phyloP scores from a whole-genome alignment of 2,329 filamentous ascomycete genomes.

The Elsinoe necatrix region DNA sequence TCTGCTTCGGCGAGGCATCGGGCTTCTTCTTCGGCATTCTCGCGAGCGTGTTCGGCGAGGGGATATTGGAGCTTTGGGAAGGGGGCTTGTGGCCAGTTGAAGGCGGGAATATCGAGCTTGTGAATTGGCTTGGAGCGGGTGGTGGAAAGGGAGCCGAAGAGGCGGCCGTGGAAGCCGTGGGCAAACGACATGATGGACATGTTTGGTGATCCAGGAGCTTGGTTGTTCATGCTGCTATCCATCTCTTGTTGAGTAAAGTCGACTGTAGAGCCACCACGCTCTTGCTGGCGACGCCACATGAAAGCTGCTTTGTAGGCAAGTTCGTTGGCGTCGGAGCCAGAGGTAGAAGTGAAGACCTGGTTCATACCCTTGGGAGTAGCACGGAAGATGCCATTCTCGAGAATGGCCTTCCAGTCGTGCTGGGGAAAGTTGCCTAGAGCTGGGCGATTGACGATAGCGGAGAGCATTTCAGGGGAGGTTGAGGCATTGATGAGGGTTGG shows the following conservation, averaged over 20 bases:
- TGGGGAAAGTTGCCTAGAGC: slow-evolving; percentile 82
- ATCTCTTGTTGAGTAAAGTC: slow-evolving; percentile 73
- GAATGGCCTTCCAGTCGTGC: slow-evolving; percentile 66
- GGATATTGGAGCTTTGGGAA: slow-evolving; percentile 81
- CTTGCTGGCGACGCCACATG: slow-evolving; percentile 73
- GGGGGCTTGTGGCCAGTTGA: slow-evolving; percentile 89
- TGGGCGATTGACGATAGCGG: slow-evolving; percentile 73
- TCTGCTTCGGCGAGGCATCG: slow-evolving; percentile 75
- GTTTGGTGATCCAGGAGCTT: slow-evolving; percentile 65
- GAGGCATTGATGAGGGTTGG: slow-evolving; percentile 59
- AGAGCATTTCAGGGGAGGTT: slow-evolving; percentile 65
- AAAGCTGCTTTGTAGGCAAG: slow-evolving; percentile 88
- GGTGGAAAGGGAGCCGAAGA: slow-evolving; percentile 76
- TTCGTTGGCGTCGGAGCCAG: slow-evolving; percentile 85
- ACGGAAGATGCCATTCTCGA: slow-evolving; percentile 67
- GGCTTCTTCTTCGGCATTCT: slow-evolving; percentile 69
- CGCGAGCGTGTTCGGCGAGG: slow-evolving; percentile 62
- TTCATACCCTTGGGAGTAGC: slow-evolving; percentile 72
- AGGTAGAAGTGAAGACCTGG: slow-evolving; percentile 81
- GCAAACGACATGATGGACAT: slow-evolving; percentile 81
- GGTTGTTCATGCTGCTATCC: slow-evolving; percentile 65
- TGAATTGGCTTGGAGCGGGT: slow-evolving; percentile 87
- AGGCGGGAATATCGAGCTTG: slow-evolving; percentile 86
- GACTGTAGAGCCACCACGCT: slow-evolving; percentile 64
- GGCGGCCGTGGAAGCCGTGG: slow-evolving; percentile 76